A percentile compares a stretch with the other conserved stretches of the same genome.
Evolutionary conservation across 495 filamentous ascomycete species (phyloP).

Genomic region (Aspergillus heteromorphus): DNA sequence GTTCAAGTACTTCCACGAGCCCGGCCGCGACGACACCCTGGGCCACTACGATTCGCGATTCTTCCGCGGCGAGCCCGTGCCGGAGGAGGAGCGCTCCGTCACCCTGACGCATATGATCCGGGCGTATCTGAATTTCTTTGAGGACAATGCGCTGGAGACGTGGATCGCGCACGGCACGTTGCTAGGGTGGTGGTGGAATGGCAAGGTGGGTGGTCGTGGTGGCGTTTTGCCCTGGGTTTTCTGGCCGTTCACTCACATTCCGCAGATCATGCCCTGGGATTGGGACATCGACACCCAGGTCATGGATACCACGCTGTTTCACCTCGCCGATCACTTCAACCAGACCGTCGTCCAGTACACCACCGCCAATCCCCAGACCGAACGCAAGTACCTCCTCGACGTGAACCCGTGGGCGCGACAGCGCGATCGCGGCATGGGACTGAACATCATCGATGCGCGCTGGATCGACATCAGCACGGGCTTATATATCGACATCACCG

Average conservation of each 20-base stretch:
- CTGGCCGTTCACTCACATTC: background rate
- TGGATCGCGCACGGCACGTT: slow-evolving; percentile 88
- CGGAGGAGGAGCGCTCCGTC: slow-evolving; percentile 57
- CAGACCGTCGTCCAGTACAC: slow-evolving; percentile 57
- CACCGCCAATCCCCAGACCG: slow-evolving; percentile 22
- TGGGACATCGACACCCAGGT: slow-evolving; percentile 86
- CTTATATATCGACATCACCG: slow-evolving; percentile 87
- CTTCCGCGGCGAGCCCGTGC: slow-evolving; percentile 50
- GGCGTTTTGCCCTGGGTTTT: background rate
- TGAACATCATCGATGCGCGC: slow-evolving; percentile 79
- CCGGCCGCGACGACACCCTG: slow-evolving; percentile 50
- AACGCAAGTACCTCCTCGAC: slow-evolving; percentile 66
- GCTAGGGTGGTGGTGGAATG: slow-evolving; percentile 91
- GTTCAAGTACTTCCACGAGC: slow-evolving; percentile 51
- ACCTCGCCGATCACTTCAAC: slow-evolving; percentile 61
- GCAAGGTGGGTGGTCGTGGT: slow-evolving; percentile 38
- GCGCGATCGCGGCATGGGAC: slow-evolving; percentile 56
- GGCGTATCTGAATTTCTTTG: slow-evolving; percentile 65
- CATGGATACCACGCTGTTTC: slow-evolving; percentile 53
- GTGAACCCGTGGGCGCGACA: slow-evolving; percentile 65
- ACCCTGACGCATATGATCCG: slow-evolving; percentile 64
- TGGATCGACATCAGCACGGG: slow-evolving; percentile 77
- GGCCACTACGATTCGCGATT: slow-evolving; percentile 71
- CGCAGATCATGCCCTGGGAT: slow-evolving; percentile 75
- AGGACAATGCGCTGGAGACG: slow-evolving; percentile 61